These are phyloP conservation scores for Tricholoma saponaceum DNA, from an alignment of 768 basidiomycete species.

Conservation along the genomic window DNA sequence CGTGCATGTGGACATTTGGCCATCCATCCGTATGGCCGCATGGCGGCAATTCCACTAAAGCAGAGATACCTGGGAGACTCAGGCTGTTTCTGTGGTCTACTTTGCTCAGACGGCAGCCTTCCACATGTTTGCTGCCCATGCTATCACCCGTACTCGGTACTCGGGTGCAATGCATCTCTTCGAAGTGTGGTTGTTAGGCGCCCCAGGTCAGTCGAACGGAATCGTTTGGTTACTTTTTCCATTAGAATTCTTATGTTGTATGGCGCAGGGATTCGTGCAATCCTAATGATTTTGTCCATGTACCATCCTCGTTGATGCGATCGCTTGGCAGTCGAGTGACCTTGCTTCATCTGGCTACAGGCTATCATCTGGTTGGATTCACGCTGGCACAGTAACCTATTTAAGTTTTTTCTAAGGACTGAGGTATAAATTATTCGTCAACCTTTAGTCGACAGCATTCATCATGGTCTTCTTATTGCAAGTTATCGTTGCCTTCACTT, in stretches of 20 bases:
- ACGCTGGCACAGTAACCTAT: not conserved
- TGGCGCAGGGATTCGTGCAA: too few species aligned
- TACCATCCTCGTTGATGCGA: not conserved
- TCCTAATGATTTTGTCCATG: not conserved
- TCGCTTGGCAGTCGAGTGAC: not conserved
- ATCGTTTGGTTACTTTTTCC: not conserved
- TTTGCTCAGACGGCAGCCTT: too few species aligned
- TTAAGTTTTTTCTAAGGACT: not conserved
- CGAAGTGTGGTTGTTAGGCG: not conserved
- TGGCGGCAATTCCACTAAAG: too few species aligned
- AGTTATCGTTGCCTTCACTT: not conserved
- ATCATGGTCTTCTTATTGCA: not conserved
- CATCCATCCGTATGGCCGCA: too few species aligned
- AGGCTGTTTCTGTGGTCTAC: too few species aligned
- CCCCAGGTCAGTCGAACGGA: not conserved
- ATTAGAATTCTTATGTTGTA: not conserved
- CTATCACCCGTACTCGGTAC: too few species aligned
- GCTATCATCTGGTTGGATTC: not conserved
- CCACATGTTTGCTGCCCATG: too few species aligned
- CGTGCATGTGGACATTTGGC: too few species aligned
- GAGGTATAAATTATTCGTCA: not conserved
- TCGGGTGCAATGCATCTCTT: too few species aligned
- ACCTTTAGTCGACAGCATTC: not conserved
- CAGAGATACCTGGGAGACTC: too few species aligned
- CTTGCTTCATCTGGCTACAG: not conserved